phyloP scores from a whole-genome alignment of 2,329 filamentous ascomycete genomes.

The Neoascochyta sp. region DNA sequence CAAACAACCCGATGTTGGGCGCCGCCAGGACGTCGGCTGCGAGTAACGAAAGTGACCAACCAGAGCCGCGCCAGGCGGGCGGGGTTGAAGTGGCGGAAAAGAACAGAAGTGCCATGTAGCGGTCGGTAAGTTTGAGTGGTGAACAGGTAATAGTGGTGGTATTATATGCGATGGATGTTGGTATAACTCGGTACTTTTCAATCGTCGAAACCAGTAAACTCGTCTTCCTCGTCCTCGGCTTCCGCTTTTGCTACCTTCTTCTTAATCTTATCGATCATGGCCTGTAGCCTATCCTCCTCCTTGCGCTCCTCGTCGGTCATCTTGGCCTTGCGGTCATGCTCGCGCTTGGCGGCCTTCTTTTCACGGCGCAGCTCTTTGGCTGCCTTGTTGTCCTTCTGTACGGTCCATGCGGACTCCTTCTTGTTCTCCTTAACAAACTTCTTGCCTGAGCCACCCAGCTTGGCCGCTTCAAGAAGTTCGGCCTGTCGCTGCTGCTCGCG shows the following conservation, averaged over 20 bases:
- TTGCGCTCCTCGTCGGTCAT: slow-evolving; percentile 27
- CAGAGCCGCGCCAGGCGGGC: too few relatives aligned
- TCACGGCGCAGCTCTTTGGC: slow-evolving; percentile 31
- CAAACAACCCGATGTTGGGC: too few relatives aligned
- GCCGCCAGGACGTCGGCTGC: too few relatives aligned
- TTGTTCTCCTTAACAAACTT: slow-evolving; percentile 24
- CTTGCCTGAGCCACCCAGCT: slow-evolving; percentile 20
- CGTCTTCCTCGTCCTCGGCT: slow-evolving; percentile 21
- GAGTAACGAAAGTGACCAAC: too few relatives aligned
- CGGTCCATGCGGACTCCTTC: slow-evolving; percentile 33
- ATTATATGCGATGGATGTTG: too few relatives aligned
- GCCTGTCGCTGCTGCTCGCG: slow-evolving; percentile 43
- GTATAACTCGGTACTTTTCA: too few relatives aligned
- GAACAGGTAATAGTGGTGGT: too few relatives aligned
- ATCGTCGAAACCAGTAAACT: slow-evolving; percentile 38
- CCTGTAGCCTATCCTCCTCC: slow-evolving; percentile 34
- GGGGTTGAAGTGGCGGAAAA: too few relatives aligned
- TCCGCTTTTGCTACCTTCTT: slow-evolving; percentile 25
- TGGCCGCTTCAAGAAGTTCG: slow-evolving; percentile 27
- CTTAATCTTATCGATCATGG: slow-evolving; percentile 30
- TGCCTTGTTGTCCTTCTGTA: slow-evolving; percentile 35
- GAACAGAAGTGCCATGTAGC: too few relatives aligned
- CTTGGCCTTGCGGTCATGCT: slow-evolving; percentile 25
- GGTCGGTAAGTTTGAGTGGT: too few relatives aligned
- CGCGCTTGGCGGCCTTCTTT: slow-evolving; percentile 33